Base-by-base conservation (phyloP, 1,139 yeast genomes). In the Saccharomycopsis phalli region DNA sequence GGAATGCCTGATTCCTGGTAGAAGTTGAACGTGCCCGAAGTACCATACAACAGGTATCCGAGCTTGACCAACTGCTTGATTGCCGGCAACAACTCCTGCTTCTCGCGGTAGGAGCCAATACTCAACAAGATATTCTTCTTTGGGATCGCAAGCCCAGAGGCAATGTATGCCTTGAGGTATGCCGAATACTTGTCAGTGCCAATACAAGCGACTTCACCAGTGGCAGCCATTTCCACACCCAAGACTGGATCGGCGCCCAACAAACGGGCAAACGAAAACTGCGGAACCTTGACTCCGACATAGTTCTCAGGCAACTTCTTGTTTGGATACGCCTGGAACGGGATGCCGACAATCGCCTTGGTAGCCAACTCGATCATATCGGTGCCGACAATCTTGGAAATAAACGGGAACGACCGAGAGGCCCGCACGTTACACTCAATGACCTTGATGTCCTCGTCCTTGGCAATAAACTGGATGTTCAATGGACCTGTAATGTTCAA, bases 171-270 rank as follows among this genome's bases (percentile, higher is more conserved):
- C 67, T 93, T 91, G 65, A 93, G 67, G 67, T 93, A 93, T 25
- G 98, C 98, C 66, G 93, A 98, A 57, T 87, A 87, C 65, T 91
- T 88, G 71, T 91, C 81, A 59, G 72, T 86, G 57, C 98, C 99
- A 60, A 93, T 88, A 50, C 94, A 77, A 40, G 99, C 99, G 56
- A 91, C 98, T 66, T 91, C 98, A 74, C 98, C 98, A 49, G 98
- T 91, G 21, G 97, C 88, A 29, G 98, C 97, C 98, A 91, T 91
- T 66, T 91, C 98, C 52, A 91, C 98, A 65, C 98, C 98, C 53
- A 91, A 71, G 47, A 91, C 87, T 41, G 98, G 98, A 62, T 91
- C 98, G 47, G 98, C 98, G 55, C 98, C 98, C 39, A 97, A 87
- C 55, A 91, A 75, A 63, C 98, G 80, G 33, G 97, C 83, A 78